Evolutionary conservation across 208 protist species (phyloP).

Genomic region (Trypanosoma melophagium): DNA sequence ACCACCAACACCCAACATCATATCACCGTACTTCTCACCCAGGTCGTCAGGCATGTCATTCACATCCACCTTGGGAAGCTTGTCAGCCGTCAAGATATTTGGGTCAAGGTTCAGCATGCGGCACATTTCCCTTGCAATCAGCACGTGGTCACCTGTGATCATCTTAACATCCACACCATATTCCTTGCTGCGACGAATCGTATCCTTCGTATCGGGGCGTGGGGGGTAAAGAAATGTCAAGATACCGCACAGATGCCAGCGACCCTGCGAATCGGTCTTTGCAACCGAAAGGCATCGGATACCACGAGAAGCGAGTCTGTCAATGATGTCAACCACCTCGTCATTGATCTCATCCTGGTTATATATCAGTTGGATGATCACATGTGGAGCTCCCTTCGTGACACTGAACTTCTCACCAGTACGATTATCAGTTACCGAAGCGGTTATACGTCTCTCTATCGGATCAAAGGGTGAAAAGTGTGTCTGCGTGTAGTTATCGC

Average conservation of each 20-base stretch:
- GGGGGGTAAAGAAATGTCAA: conserved; percentile 92
- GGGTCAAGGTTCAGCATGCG: conserved; percentile 89
- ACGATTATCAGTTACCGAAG: conserved; percentile 45
- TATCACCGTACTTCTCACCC: conserved; percentile 67
- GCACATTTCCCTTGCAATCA: conserved; percentile 94
- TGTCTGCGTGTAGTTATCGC: conserved; percentile 77
- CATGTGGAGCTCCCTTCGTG: conserved; percentile 88
- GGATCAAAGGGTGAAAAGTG: conserved; percentile 71
- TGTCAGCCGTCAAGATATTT: conserved; percentile 69
- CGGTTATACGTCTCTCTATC: conserved; percentile 59
- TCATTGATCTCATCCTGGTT: conserved; percentile 80
- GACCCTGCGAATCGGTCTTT: conserved; percentile 44
- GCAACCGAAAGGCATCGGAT: conserved; percentile 72
- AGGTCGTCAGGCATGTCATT: conserved; percentile 58
- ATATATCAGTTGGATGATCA: conserved; percentile 71
- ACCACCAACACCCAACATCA: conserved; percentile 61
- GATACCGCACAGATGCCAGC: conserved; percentile 83
- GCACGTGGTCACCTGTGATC: conserved; percentile 92
- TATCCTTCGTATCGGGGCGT: conserved; percentile 88
- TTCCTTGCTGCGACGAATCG: conserved; percentile 73
- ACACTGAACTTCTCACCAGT: conserved; percentile 70
- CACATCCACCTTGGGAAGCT: conserved; percentile 16
- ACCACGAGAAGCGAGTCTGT: conserved; percentile 57
- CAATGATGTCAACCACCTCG: conserved; percentile 70
- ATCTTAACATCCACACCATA: conserved; percentile 94